These are phyloP conservation scores for Eleusine coracana DNA, from an alignment of 176 grass and related monocot genomes.

Conservation along the genomic window DNA sequence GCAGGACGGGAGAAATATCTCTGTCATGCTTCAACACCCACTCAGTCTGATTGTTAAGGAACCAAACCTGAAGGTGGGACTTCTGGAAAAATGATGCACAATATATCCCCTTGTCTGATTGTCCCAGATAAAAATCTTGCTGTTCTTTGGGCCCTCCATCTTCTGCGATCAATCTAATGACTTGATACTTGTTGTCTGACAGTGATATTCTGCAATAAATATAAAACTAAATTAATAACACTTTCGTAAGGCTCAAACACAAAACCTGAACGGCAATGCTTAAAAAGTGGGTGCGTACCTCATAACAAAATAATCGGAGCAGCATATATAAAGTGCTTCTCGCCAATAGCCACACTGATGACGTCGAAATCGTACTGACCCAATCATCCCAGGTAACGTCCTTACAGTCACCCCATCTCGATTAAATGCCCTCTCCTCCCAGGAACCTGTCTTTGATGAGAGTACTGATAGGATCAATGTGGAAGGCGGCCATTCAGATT, in stretches of 20 bases:
- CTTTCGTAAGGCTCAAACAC: background rate
- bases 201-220: conserved; percentile 27
- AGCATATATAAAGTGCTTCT: conserved; percentile 16
- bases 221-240: background rate
- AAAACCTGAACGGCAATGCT: background rate
- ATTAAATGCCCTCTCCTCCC: conserved; percentile 7
- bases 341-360: conserved; percentile 23
- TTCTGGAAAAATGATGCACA: conserved; percentile 6
- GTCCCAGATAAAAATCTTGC: background rate
- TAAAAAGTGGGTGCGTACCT: background rate
- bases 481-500: conserved; percentile 23
- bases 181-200: conserved; percentile 12
- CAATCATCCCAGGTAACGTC: background rate
- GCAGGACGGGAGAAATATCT: background rate
- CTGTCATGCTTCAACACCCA: conserved; percentile 24
- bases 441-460: conserved; percentile 19
- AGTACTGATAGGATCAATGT: conserved; percentile 15
- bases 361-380: background rate
- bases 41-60: background rate
- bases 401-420: conserved; percentile 2
- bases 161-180: background rate
- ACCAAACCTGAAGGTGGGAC: conserved; percentile 8
- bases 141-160: background rate
- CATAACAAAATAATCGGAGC: background rate
- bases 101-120: conserved; percentile 32